Base-by-base conservation (phyloP, 331 rosid species). In the Phaseolus coccineus region DNA sequence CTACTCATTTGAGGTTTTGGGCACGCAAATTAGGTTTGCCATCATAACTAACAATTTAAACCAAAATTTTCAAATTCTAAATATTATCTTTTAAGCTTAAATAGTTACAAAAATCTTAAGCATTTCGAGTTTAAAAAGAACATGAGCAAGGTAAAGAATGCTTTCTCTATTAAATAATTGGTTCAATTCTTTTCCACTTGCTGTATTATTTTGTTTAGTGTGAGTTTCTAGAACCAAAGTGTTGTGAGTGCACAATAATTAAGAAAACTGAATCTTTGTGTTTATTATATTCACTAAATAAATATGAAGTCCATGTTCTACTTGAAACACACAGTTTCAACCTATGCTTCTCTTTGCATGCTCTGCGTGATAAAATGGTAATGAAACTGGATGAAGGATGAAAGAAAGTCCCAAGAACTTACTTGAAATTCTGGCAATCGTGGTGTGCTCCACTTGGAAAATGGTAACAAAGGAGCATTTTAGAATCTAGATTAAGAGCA, bases 401-500 rank as follows among this genome's bases (percentile, higher is more conserved):
- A 69, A 62, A 71, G 63, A 24, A 77, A 81, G 66, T 42, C 16
- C 16, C 52, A 73, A 80, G 70, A 79, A 76, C 97, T 84, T 83
- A 96, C 98, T 52, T 87, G 98, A 89, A 96, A 96, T 58, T 90
- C 98, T 3, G 99, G 99, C 85, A 90, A 73, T 75, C 86, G 90
- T 11, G 92, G 96, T 71, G 88, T 85, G 84, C 92, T 93, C 87
- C 96, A 85, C 87, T 85, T 91, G 40, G 84, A 87, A 46, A 88
- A 87, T 77, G 99, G 89, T 67, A 96, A 73, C 10, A 92, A 84
- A 67, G 99, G 99, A 77, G 97, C 94, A 85, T 89, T 19, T 84
- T 30, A 96, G 94, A 83, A 96, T 96, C 99, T 96, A 77, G 74
- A 59, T 72, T 70, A 57, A 33, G 73, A 35, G 74, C 78, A 73